Conservation (phyloP, 1,284 basidiomycete genomes). For the Boletus hoseneyae region DNA sequence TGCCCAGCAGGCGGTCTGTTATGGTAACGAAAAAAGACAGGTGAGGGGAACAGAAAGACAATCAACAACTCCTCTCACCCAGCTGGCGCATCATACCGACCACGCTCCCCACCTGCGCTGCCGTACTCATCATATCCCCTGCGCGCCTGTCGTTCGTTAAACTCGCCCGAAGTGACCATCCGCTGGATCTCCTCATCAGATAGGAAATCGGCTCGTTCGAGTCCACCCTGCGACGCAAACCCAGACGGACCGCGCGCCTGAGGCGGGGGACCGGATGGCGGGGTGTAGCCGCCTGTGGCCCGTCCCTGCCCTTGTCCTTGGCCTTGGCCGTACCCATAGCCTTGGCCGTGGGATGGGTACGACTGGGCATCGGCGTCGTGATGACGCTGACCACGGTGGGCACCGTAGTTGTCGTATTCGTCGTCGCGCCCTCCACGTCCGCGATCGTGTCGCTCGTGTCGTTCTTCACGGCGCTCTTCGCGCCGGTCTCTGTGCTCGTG, state of each 20-base stretch:
- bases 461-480: conserved; percentile 14
- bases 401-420: conserved; percentile 1
- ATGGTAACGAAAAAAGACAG: not conserved
- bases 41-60: not conserved
- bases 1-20: conserved; percentile 13
- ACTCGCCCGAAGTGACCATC: conserved; percentile 21
- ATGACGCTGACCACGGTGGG: not conserved
- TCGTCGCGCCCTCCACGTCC: not conserved
- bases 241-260: not conserved
- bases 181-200: conserved; percentile 26
- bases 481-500: conserved; percentile 11
- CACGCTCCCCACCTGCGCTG: not conserved
- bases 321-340: no score
- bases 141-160: not conserved
- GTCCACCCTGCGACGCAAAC: conserved; percentile 17
- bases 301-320: not conserved
- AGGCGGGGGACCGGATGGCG: conserved; percentile 14
- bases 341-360: not conserved
- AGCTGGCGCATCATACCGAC: conserved; percentile 12
- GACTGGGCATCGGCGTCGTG: not conserved
- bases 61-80: conserved; percentile 15
- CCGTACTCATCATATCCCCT: not conserved
- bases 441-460: conserved; percentile 6
- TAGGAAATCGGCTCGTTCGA: conserved; percentile 28
- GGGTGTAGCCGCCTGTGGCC: not conserved